Conservation (phyloP, 1,284 basidiomycete species). For the Naganishia cerealis region DNA sequence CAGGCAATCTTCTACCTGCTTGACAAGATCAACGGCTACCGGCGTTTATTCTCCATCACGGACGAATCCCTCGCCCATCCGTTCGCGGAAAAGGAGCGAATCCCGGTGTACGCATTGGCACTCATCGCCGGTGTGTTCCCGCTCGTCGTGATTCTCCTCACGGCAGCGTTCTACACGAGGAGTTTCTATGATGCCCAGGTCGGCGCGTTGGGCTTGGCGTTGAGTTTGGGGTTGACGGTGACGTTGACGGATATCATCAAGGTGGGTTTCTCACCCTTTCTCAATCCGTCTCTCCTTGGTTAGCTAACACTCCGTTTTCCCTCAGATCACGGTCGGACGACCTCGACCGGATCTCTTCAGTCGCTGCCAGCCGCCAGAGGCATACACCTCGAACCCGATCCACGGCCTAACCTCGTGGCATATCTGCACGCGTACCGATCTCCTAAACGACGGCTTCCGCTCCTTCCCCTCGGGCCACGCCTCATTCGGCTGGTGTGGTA, state of each 20-base stretch:
- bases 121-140: slow-evolving; percentile 70
- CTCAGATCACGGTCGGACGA: slow-evolving; percentile 72
- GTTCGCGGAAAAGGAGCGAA: slow-evolving; percentile 76
- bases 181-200: slow-evolving; percentile 88
- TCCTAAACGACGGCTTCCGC: slow-evolving; percentile 80
- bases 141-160: slow-evolving; percentile 65
- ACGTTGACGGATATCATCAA: slow-evolving; percentile 82
- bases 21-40: slow-evolving; percentile 75
- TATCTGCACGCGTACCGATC: slow-evolving; percentile 75
- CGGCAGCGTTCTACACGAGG: slow-evolving; percentile 68
- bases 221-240: slow-evolving; percentile 51
- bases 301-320: no score
- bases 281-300: neutral
- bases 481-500: slow-evolving; percentile 58
- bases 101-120: slow-evolving; percentile 71
- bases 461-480: slow-evolving; percentile 92
- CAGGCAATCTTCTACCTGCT: slow-evolving; percentile 69
- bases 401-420: slow-evolving; percentile 72
- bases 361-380: slow-evolving; percentile 74
- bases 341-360: slow-evolving; percentile 81
- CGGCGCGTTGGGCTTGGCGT: slow-evolving; percentile 64
- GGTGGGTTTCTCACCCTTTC: slow-evolving; percentile 35
- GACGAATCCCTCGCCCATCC: slow-evolving; percentile 71
- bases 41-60: slow-evolving; percentile 74
- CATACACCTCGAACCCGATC: slow-evolving; percentile 63